These are phyloP conservation scores for Phytophthora pinifolia DNA, from an alignment of 352 stramenopile genomes.

Conservation along the genomic window DNA sequence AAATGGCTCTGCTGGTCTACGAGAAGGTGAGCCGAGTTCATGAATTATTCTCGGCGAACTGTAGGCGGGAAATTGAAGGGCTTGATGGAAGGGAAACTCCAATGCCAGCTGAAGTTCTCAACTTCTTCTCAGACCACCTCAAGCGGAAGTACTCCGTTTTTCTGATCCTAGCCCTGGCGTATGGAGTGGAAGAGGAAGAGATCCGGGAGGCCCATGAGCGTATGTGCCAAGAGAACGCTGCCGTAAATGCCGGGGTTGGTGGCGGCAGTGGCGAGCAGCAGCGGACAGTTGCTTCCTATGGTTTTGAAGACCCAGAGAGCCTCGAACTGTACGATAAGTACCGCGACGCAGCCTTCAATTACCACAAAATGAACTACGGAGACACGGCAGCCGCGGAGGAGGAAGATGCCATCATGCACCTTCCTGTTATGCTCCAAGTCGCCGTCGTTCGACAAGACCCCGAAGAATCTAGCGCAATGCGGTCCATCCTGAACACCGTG, in stretches of 20 bases:
- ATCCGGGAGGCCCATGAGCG: constrained; percentile 80
- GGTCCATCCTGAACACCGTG: constrained; percentile 74
- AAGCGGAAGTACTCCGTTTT: constrained; percentile 90
- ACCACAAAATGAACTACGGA: constrained; percentile 87
- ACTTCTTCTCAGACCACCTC: constrained; percentile 85
- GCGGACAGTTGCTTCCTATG: constrained; percentile 52
- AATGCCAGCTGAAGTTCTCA: constrained; percentile 61
- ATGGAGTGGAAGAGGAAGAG: constrained; percentile 73
- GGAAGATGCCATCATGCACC: constrained; percentile 89
- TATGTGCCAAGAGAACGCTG: constrained; percentile 83
- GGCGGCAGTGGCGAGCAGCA: constrained; percentile 63
- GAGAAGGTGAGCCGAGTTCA: constrained; percentile 89
- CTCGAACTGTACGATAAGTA: constrained; percentile 87
- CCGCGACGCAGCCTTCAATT: constrained; percentile 75
- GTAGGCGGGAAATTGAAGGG: constrained; percentile 67
- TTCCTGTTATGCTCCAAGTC: constrained; percentile 88
- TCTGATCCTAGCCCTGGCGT: constrained; percentile 76
- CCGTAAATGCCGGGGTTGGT: constrained; percentile 70
- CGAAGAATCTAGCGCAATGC: constrained; percentile 75
- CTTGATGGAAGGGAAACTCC: constrained; percentile 43
- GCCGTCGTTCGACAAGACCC: constrained; percentile 64
- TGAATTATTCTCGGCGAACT: constrained; percentile 82
- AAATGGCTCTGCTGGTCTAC: constrained; percentile 87
- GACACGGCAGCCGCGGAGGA: constrained; percentile 74
- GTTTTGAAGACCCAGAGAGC: constrained; percentile 77